Evolutionary conservation across 2,329 filamentous ascomycete species (phyloP), one percentile per base, ranked within the genome.

Genomic region (Hypoxylon sp.): DNA sequence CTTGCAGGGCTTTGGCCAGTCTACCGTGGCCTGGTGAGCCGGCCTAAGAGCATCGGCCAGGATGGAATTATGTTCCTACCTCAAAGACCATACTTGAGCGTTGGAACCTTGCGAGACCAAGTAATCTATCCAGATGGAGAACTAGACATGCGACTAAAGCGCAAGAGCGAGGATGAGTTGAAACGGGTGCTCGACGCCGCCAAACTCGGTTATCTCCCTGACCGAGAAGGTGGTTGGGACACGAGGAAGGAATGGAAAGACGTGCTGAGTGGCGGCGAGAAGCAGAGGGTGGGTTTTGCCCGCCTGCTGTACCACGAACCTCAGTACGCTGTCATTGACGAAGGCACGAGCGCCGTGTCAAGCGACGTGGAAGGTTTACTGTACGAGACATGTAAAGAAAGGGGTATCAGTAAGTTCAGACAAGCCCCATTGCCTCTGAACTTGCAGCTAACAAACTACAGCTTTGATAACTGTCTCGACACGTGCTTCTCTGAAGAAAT

Each of bases 51-150:
- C 33, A 84, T 86, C 37, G 92, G 92, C 33, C 83, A 88, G 61
- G 94, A 98, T 64, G 95, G 95, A 57, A 96, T 99, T 77, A 98
- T 99, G 93, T 98, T 99, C 77, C 83, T 99, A 9, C 95, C 95
- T 0, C 95, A 99, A 74, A 84, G 94, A 13, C 92, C 94, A 0
- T 98, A 98, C 70, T 84, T 98, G 27, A 94, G 88, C 73, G 90
- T 94, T 18, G 95, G 95, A 29, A 98, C 95, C 1, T 81, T 98
- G 8, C 89, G 95, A 21, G 96, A 99, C 69, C 96, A 99, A 77
- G 92, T 99, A 69, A 97, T 98, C 71, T 99, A 99, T 68, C 95
- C 95, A 0, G 92, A 99, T 68, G 94, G 92, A 5, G 94, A 96
- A 72, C 80, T 93, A 37, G 95, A 99, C 69, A 98, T 99, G 95